Evolutionary conservation across 371 early-diverging fungal species (phyloP), one percentile per base, ranked within the genome.

Genomic region (Mucor lusitanicus): DNA sequence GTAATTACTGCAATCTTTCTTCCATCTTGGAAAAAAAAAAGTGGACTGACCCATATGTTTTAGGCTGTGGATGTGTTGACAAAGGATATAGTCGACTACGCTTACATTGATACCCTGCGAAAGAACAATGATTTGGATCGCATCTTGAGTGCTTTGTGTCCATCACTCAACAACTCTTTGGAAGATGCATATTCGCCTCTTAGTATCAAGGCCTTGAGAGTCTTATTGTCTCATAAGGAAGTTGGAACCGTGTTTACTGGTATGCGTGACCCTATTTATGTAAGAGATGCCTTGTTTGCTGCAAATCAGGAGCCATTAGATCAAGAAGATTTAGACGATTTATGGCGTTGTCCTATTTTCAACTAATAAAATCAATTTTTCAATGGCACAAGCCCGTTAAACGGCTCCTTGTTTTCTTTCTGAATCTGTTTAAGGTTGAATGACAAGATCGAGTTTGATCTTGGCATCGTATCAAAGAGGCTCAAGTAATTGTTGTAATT

Each of bases 231-330:
- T 6, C 80, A 89, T 56, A 64, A 75, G 30, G 69, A 82, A 65
- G 78, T 87, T 6, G 93, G 90, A 2, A 86, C 88, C n/a, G 88
- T 90, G 3, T 82, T 91, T 64, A 90, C 90, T 0, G 93, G 93
- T 8, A 90, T 90, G 91, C 74, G 90, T 50, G 80, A 80, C 25
- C 80, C 75, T 3, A 68, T 74, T 1, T 90, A 92, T 76, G 91
- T 92, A 0, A 70, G 84, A 11, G 91, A 88, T 66, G 87, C 87
- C 0, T 25, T 86, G 35, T 46, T 72, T 53, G 84, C 82, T n/a
- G 72, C 70, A 0, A 33, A 68, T 11, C 65, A 74, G 37, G 35
- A 56, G 3, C 59, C 62, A 17, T 25, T 69, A 8, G 68, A 73
- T 9, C 50, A 65, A 3, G 74, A 76, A 33, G 75, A 76, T 33